A percentile compares a stretch with the other conserved stretches of the same genome.
These are phyloP conservation scores for Alternaria postmessia DNA, from an alignment of 2,329 filamentous ascomycete genomes.

Conservation along the genomic window DNA sequence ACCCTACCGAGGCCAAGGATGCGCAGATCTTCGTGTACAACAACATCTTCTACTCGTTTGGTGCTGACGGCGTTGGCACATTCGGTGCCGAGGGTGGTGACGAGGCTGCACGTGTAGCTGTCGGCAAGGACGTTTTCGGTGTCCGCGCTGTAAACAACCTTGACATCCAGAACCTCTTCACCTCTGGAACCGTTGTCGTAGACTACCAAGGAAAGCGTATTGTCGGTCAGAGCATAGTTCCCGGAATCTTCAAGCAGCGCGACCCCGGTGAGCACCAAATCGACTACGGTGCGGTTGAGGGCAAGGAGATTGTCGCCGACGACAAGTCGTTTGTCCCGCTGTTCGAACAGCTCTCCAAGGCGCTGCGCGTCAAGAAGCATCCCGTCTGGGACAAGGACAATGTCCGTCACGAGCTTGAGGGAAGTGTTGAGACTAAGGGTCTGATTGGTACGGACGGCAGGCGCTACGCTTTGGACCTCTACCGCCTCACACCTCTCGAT, in stretches of 20 bases:
- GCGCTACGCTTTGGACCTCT: slow-evolving; percentile 97
- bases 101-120: slow-evolving; percentile 93
- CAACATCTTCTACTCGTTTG: slow-evolving; percentile 99
- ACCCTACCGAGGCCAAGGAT: slow-evolving; percentile 90
- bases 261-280: slow-evolving; percentile 98
- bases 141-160: slow-evolving; percentile 96
- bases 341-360: slow-evolving; percentile 90
- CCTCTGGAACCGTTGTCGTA: slow-evolving; percentile 92
- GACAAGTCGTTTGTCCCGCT: slow-evolving; percentile 84
- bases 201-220: slow-evolving; percentile 98
- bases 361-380: slow-evolving; percentile 91
- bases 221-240: slow-evolving; percentile 96
- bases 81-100: slow-evolving; percentile 97
- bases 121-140: slow-evolving; percentile 94
- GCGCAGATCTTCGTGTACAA: slow-evolving; percentile 99
- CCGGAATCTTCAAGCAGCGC: slow-evolving; percentile 98
- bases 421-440: slow-evolving; percentile 97
- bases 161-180: slow-evolving; percentile 93
- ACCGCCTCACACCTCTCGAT: slow-evolving; percentile 92
- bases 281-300: slow-evolving; percentile 97
- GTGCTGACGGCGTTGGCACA: slow-evolving; percentile 94
- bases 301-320: slow-evolving; percentile 91
- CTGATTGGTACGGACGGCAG: slow-evolving; percentile 95
- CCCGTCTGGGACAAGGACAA: slow-evolving; percentile 97
- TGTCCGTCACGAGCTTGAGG: slow-evolving; percentile 88